These are phyloP conservation scores for Ophiostoma pallidulum DNA, from an alignment of 2,329 filamentous ascomycete genomes.

Conservation along the genomic window DNA sequence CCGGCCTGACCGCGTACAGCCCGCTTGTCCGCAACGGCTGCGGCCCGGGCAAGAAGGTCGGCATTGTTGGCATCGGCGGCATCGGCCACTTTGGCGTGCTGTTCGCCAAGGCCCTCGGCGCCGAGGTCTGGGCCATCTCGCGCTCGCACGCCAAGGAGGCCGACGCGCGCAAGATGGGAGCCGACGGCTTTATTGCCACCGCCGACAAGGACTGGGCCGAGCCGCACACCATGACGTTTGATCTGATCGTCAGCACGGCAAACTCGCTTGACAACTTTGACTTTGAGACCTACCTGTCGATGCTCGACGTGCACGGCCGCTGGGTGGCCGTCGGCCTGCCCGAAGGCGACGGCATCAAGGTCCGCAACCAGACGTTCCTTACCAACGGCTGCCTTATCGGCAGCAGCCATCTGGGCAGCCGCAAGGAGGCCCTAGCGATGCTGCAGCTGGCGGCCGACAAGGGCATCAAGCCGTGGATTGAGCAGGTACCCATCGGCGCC, in stretches of 20 bases:
- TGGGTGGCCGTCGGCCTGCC: constrained; percentile 76
- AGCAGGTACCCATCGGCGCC: constrained; percentile 64
- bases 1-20: constrained; percentile 70
- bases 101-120: constrained; percentile 58
- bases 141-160: constrained; percentile 50
- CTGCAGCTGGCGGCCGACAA: constrained; percentile 61
- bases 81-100: constrained; percentile 63
- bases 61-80: constrained; percentile 62
- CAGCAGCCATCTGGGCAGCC: constrained; percentile 60
- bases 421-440: constrained; percentile 63
- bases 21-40: constrained; percentile 67
- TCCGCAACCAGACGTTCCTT: constrained; percentile 67
- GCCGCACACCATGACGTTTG: constrained; percentile 54
- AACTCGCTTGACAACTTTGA: constrained; percentile 61
- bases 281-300: constrained; percentile 60
- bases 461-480: constrained; percentile 60
- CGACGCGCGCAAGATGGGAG: constrained; percentile 50
- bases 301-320: constrained; percentile 71
- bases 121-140: constrained; percentile 53
- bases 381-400: constrained; percentile 66
- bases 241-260: constrained; percentile 68
- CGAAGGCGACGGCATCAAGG: constrained; percentile 60
- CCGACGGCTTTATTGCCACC: constrained; percentile 51
- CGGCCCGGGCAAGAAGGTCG: constrained; percentile 71
- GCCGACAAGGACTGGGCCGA: constrained; percentile 48